phyloP scores from a whole-genome alignment of 768 basidiomycete genomes.

The Strobilomyces confusus region DNA sequence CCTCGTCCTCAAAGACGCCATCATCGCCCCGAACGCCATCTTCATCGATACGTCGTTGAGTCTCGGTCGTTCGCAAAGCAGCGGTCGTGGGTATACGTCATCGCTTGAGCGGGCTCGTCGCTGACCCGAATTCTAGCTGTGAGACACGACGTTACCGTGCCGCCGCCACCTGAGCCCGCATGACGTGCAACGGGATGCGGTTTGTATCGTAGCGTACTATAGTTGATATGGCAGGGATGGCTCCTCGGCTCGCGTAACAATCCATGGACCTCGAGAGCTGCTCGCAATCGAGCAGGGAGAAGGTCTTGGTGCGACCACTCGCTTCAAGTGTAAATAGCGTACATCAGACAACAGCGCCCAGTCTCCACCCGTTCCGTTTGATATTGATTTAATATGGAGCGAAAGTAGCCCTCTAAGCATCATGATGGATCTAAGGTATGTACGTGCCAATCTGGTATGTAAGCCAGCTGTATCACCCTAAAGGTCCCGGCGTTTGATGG shows the following conservation, averaged over 20 bases:
- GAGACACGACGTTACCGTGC: neutral
- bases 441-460: neutral
- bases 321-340: neutral
- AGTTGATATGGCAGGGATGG: neutral
- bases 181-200: neutral
- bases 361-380: neutral
- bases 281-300: neutral
- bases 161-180: neutral
- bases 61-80: neutral
- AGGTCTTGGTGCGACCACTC: neutral
- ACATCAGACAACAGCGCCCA: neutral
- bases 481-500: neutral
- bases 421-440: conserved; percentile 5
- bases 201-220: neutral
- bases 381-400: neutral
- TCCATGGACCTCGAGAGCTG: neutral
- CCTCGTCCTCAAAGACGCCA: neutral
- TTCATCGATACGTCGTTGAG: neutral
- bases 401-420: neutral
- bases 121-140: neutral
- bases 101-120: neutral
- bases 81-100: neutral
- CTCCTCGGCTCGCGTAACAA: neutral
- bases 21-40: neutral
- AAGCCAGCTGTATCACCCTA: neutral